A percentile compares a stretch with the other conserved stretches of the same genome.
phyloP scores from a whole-genome alignment of 2,329 filamentous ascomycete genomes.

The Epicoccum sorghinum region DNA sequence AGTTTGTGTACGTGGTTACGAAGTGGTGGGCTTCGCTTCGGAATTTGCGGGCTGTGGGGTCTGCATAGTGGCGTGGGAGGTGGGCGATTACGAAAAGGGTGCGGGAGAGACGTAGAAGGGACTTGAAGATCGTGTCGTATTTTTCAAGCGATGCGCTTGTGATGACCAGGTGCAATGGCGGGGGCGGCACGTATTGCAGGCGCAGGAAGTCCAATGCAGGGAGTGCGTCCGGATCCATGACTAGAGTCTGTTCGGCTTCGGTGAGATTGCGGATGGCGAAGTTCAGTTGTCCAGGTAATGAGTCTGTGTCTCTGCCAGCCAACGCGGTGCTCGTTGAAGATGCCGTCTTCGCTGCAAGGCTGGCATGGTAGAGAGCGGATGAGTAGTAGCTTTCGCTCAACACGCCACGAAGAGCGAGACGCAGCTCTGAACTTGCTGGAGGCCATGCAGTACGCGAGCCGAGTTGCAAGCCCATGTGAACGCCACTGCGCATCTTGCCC shows the following conservation, averaged over 20 bases:
- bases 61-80: conserved; percentile 39
- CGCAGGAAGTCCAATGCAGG: conserved; percentile 93
- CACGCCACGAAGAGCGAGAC: conserved; percentile 84
- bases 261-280: conserved; percentile 81
- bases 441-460: conserved; percentile 87
- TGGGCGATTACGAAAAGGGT: conserved; percentile 73
- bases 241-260: conserved; percentile 77
- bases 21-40: conserved; percentile 81
- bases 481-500: conserved; percentile 69
- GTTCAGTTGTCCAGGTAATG: conserved; percentile 54
- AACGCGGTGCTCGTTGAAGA: conserved; percentile 9
- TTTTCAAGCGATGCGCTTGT: conserved; percentile 72
- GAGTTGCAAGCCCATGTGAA: conserved; percentile 78
- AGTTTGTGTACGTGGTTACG: conserved; percentile 71
- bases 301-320: conserved; percentile 35
- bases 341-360: conserved; percentile 7
- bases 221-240: conserved; percentile 81
- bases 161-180: conserved; percentile 74
- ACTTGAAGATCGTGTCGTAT: conserved; percentile 85
- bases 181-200: conserved; percentile 79
- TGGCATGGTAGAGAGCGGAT: conserved; percentile 40
- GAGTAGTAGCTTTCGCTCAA: conserved; percentile 73
- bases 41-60: conserved; percentile 55
- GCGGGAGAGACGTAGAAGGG: conserved; percentile 76
- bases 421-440: conserved; percentile 90